Evolutionary conservation across 148 eudicot genomes (phyloP).

Genomic region (Spergularia bocconei): DNA sequence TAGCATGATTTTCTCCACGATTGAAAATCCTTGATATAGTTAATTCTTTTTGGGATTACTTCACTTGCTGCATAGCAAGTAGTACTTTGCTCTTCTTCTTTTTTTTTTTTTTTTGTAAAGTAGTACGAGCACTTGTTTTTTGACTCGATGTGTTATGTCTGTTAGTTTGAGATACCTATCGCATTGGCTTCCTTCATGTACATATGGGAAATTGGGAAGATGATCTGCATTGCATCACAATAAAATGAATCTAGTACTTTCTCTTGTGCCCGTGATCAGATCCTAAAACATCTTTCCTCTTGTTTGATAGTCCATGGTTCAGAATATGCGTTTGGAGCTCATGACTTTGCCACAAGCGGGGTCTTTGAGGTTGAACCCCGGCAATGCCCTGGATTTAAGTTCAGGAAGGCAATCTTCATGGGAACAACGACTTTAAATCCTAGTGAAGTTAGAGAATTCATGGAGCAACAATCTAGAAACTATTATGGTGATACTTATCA

Average conservation of each 20-base stretch:
- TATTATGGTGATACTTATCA: slow-evolving; percentile 78
- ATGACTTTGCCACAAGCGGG: slow-evolving; percentile 76
- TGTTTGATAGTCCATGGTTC: slow-evolving; percentile 59
- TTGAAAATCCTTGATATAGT: too few relatives aligned
- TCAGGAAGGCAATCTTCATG: slow-evolving; percentile 71
- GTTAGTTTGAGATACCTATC: background rate
- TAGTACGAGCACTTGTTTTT: too few relatives aligned
- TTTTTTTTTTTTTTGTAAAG: too few relatives aligned
- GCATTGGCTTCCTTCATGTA: background rate
- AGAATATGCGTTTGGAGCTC: slow-evolving; percentile 97
- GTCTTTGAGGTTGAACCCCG: slow-evolving; percentile 91
- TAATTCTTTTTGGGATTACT: too few relatives aligned
- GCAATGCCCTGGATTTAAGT: slow-evolving; percentile 87
- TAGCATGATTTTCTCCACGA: too few relatives aligned
- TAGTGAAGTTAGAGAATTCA: slow-evolving; percentile 62
- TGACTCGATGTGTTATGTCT: too few relatives aligned
- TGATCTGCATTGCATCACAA: background rate
- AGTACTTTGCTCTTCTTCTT: too few relatives aligned
- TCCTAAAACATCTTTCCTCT: background rate
- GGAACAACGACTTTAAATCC: slow-evolving; percentile 65
- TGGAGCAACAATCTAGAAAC: slow-evolving; percentile 54
- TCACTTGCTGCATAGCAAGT: too few relatives aligned
- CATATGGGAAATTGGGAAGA: background rate
- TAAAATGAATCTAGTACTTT: background rate
- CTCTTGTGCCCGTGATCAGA: background rate